Percentiles rank a stretch among this genome's conserved stretches.
Evolutionary conservation across 176 grass and related monocot genomes (phyloP).

Genomic region (Guadua angustifolia): DNA sequence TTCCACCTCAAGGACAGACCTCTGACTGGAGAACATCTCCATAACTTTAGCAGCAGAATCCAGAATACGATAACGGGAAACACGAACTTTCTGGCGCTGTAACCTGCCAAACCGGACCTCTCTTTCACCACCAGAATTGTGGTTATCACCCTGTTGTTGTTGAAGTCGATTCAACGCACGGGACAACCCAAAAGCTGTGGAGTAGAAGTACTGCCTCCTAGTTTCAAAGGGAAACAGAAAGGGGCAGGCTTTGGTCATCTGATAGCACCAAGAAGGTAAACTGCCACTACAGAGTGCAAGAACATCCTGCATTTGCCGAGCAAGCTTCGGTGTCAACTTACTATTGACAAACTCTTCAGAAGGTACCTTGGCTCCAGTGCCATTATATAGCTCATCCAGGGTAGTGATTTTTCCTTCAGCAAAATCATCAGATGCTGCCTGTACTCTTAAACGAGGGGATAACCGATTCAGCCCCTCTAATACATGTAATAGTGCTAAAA

Average conservation of each 20-base stretch:
- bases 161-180: constrained; percentile 86
- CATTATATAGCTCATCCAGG: constrained; percentile 59
- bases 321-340: constrained; percentile 85
- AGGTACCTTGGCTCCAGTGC: constrained; percentile 54
- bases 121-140: constrained; percentile 65
- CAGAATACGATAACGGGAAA: constrained; percentile 77
- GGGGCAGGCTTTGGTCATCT: constrained; percentile 81
- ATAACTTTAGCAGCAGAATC: constrained; percentile 81
- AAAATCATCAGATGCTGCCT: constrained; percentile 67
- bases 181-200: constrained; percentile 83
- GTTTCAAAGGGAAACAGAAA: constrained; percentile 92
- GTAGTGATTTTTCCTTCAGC: constrained; percentile 59
- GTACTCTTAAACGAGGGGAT: constrained; percentile 65
- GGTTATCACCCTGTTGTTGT: constrained; percentile 80
- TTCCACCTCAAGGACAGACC: constrained; percentile 80
- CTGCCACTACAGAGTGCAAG: constrained; percentile 85
- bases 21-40: constrained; percentile 76
- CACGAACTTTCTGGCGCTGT: constrained; percentile 82
- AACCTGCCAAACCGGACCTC: constrained; percentile 70
- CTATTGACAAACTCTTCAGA: constrained; percentile 81
- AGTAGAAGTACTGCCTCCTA: constrained; percentile 89
- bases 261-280: constrained; percentile 85
- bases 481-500: constrained; percentile 73
- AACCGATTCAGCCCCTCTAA: constrained; percentile 79
- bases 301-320: constrained; percentile 85